Evolutionary conservation across 495 filamentous ascomycete genomes (phyloP).

Genomic region (Tuber indicum): DNA sequence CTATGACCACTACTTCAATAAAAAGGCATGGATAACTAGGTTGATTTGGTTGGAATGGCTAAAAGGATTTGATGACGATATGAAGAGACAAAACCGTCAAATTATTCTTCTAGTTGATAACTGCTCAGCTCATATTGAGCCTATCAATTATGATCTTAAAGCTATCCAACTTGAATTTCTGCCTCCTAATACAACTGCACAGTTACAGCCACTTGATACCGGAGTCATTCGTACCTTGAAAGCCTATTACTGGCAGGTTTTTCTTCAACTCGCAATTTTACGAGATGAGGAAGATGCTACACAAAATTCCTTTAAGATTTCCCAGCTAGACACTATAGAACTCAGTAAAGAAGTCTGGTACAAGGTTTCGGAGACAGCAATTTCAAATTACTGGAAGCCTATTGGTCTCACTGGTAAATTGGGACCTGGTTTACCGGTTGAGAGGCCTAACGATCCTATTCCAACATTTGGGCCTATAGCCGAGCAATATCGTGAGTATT

Average conservation of each 20-base stretch:
- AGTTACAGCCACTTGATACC: constrained; percentile 42
- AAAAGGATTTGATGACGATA: constrained; percentile 38
- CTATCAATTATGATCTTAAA: constrained; percentile 16
- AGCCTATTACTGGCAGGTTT: constrained; percentile 33
- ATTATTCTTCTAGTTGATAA: constrained; percentile 43
- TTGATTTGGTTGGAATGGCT: constrained; percentile 41
- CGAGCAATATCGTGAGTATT: not conserved
- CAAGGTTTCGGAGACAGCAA: constrained; percentile 11
- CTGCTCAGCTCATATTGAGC: constrained; percentile 37
- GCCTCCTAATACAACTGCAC: constrained; percentile 38
- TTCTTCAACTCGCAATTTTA: constrained; percentile 29
- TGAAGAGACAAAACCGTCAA: constrained; percentile 30
- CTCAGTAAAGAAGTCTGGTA: constrained; percentile 30
- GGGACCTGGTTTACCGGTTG: constrained; percentile 7
- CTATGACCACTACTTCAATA: constrained; percentile 33
- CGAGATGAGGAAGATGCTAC: constrained; percentile 19
- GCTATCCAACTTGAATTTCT: no score
- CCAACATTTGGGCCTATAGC: not conserved
- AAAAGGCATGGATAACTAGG: constrained; percentile 42
- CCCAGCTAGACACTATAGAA: constrained; percentile 30
- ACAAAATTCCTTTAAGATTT: constrained; percentile 17
- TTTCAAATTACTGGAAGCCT: constrained; percentile 33
- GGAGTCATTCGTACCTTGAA: constrained; percentile 43
- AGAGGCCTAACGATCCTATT: not conserved
- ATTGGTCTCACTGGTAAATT: constrained; percentile 5